phyloP scores from a whole-genome alignment of 2,329 filamentous ascomycete genomes.

The Stenocarpella maydis region DNA sequence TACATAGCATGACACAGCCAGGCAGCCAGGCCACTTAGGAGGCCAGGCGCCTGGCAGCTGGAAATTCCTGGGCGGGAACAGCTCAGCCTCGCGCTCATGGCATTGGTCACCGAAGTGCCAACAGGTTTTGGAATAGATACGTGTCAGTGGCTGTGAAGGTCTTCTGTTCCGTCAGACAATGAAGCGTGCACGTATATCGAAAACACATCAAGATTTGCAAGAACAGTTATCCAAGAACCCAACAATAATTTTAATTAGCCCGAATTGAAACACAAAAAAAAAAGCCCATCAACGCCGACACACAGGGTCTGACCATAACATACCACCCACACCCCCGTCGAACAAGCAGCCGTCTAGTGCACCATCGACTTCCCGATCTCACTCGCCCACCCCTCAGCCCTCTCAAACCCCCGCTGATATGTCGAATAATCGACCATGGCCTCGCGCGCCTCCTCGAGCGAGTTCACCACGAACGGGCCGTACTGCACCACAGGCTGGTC shows the following conservation, averaged over 20 bases:
- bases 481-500: constrained; percentile 86
- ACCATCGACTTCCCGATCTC: constrained; percentile 85
- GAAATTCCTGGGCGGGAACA: not conserved
- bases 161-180: not conserved
- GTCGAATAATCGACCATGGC: constrained; percentile 80
- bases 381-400: constrained; percentile 80
- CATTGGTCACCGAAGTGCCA: not conserved
- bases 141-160: not conserved
- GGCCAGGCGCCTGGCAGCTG: not conserved
- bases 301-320: not conserved
- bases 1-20: constrained; percentile 21
- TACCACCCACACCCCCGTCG: not conserved
- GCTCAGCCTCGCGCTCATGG: not conserved
- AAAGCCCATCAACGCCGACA: not conserved
- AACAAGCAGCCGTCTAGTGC: constrained; percentile 38
- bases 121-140: not conserved
- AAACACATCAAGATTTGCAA: not conserved
- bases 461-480: constrained; percentile 82
- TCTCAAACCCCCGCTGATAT: constrained; percentile 80
- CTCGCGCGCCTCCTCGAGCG: constrained; percentile 76
- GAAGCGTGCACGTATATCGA: too few species aligned
- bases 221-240: not conserved
- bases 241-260: not conserved
- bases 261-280: not conserved
- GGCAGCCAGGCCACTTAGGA: not conserved